Evolutionary conservation across 371 early-diverging fungal species (phyloP), one percentile per base, ranked within the genome.

Genomic region (Mucor circinelloides): DNA sequence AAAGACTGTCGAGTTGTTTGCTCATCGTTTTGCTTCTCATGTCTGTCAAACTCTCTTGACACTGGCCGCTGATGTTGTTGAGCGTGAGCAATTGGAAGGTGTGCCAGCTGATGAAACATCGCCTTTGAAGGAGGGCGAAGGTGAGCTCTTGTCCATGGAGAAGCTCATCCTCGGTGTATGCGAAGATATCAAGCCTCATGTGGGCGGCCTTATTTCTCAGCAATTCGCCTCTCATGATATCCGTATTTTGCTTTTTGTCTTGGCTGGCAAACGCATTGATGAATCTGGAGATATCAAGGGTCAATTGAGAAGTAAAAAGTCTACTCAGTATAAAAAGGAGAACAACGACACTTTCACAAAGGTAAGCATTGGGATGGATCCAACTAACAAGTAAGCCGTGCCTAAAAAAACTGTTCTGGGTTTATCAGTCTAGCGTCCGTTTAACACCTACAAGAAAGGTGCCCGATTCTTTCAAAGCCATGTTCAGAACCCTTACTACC

Each of bases 1-100:
- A 64, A 84, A 88, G 79, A 85, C 84, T 32, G 71, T 89, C 23
- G 85, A 86, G 64, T 79, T 94, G 48, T 91, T 93, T 50, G 84
- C 89, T 6, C 93, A 95, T 75, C 90, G 91, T 56, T 94, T 92
- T 65, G 94, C 91, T 6, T 94, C 94, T 3, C 96, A 95, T 58
- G 94, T 94, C 2, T 85, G 86, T 58, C 96, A 95, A 74, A 92
- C 94, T 3, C 67, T 94, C 10, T 71, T 94, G 58, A 83, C 86
- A 0, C 73, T 93, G 7, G 86, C 88, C n/a, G 89, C 91, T 0
- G 88, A 89, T 60, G 84, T 90, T 13, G 84, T 94, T 9, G 92
- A 94, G 59, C 79, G 89, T 31, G 94, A 94, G 70, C 85, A 91
- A 44, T 75, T 67, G 19, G 73, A 80, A 50, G 70, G 79, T 21